Evolutionary conservation across 306 rosid species (phyloP).

Genomic region (Cucumis cinereus): DNA sequence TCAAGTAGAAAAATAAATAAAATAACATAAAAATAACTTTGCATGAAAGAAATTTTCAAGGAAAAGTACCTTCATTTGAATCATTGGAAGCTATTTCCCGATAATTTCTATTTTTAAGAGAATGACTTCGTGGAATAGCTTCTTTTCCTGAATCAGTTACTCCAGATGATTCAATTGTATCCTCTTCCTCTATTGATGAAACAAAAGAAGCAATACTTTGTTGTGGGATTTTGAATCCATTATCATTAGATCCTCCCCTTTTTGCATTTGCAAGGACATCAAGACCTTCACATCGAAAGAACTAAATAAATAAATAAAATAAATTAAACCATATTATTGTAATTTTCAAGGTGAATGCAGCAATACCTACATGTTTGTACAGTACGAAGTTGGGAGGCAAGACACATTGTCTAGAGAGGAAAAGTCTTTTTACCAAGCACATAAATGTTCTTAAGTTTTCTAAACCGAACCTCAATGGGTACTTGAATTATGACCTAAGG

Average conservation of each 20-base stretch:
- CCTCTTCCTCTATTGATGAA: constrained; percentile 64
- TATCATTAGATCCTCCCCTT: constrained; percentile 49
- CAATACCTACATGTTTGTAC: background rate
- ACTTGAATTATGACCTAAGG: background rate
- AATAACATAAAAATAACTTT: background rate
- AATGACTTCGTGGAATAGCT: constrained; percentile 13
- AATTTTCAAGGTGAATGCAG: background rate
- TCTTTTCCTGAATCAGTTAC: constrained; percentile 30
- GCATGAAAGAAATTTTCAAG: background rate
- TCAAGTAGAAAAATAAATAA: background rate
- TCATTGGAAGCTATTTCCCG: constrained; percentile 42
- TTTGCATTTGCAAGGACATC: constrained; percentile 74
- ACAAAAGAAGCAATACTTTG: constrained; percentile 47
- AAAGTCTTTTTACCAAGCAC: background rate
- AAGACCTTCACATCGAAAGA: constrained; percentile 41
- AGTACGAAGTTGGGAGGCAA: too few species aligned
- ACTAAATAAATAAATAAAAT: background rate
- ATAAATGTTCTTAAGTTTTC: background rate
- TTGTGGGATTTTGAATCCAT: constrained; percentile 66
- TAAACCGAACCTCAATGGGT: background rate
- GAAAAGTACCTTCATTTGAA: constrained; percentile 31
- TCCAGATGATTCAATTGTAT: constrained; percentile 25
- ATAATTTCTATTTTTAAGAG: constrained; percentile 38
- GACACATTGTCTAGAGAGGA: background rate
- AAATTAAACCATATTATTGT: background rate